A percentile compares a stretch with the other conserved stretches of the same genome.
Conservation (phyloP, 2,329 filamentous ascomycete species). For the Xylaria sp. region DNA sequence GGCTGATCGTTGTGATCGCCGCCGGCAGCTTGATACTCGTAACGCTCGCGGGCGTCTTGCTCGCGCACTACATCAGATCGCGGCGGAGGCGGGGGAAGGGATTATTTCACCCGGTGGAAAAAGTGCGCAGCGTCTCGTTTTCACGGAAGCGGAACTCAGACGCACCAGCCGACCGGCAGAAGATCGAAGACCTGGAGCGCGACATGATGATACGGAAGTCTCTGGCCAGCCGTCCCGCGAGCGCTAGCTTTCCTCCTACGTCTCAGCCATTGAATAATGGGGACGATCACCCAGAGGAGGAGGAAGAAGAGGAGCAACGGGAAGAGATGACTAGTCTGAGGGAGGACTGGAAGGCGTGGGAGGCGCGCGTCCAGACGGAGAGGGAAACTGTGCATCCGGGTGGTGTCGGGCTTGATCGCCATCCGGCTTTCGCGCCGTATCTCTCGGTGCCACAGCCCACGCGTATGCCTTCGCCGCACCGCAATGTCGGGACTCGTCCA, state of each 20-base stretch:
- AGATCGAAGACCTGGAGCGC: conserved; percentile 46
- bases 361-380: conserved; percentile 50
- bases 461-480: conserved; percentile 37
- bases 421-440: conserved; percentile 45
- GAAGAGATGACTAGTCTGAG: conserved; percentile 45
- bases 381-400: conserved; percentile 41
- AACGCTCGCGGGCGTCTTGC: conserved; percentile 39
- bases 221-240: conserved; percentile 43
- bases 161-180: conserved; percentile 33
- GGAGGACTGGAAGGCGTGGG: conserved; percentile 55
- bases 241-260: conserved; percentile 7
- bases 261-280: conserved; percentile 33
- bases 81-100: conserved; percentile 29
- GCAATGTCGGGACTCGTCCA: neutral
- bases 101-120: conserved; percentile 3
- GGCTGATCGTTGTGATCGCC: conserved; percentile 45
- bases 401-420: conserved; percentile 37
- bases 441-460: conserved; percentile 38
- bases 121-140: conserved; percentile 7
- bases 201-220: conserved; percentile 49
- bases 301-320: conserved; percentile 29
- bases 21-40: conserved; percentile 39
- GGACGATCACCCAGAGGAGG: conserved; percentile 16
- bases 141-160: conserved; percentile 37
- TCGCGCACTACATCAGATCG: conserved; percentile 37